phyloP scores from a whole-genome alignment of 2,329 filamentous ascomycete genomes.

The Exophiala bonariae region DNA sequence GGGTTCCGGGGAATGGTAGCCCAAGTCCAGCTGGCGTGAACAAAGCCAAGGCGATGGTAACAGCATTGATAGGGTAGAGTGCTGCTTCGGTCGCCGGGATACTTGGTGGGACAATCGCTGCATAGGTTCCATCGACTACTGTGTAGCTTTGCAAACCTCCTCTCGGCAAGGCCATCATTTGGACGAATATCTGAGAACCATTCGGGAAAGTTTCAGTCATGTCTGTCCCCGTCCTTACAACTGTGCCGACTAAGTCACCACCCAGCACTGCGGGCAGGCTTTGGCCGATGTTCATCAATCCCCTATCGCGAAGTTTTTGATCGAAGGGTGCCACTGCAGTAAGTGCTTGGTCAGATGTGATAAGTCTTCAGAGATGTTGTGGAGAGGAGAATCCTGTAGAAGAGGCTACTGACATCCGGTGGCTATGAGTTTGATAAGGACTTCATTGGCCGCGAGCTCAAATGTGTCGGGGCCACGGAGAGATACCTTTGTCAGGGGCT shows the following conservation, averaged over 20 bases:
- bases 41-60: slow-evolving; percentile 34
- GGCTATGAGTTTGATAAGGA: too few species aligned
- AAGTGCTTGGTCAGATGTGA: too few species aligned
- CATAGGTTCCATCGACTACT: slow-evolving; percentile 31
- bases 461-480: too few species aligned
- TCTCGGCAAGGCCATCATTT: slow-evolving; percentile 17
- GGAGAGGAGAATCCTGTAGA: too few species aligned
- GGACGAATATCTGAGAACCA: slow-evolving; percentile 34
- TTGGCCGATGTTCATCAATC: slow-evolving; percentile 28
- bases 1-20: slow-evolving; percentile 24
- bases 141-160: slow-evolving; percentile 39
- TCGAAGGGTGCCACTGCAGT: too few species aligned
- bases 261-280: slow-evolving; percentile 33
- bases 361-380: too few species aligned
- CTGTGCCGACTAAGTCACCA: slow-evolving; percentile 35
- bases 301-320: too few species aligned
- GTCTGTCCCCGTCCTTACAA: slow-evolving; percentile 30
- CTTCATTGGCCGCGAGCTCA: too few species aligned
- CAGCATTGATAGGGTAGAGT: slow-evolving; percentile 38
- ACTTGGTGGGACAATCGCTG: slow-evolving; percentile 33
- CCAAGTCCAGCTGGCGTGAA: slow-evolving; percentile 35
- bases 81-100: slow-evolving; percentile 36
- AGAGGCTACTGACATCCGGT: too few species aligned
- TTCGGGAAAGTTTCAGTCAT: slow-evolving; percentile 24
- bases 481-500: too few species aligned